A percentile compares a stretch with the other conserved stretches of the same genome.
These are phyloP conservation scores for Botrytis hyacinthi DNA, from an alignment of 2,329 filamentous ascomycete genomes.

Conservation along the genomic window DNA sequence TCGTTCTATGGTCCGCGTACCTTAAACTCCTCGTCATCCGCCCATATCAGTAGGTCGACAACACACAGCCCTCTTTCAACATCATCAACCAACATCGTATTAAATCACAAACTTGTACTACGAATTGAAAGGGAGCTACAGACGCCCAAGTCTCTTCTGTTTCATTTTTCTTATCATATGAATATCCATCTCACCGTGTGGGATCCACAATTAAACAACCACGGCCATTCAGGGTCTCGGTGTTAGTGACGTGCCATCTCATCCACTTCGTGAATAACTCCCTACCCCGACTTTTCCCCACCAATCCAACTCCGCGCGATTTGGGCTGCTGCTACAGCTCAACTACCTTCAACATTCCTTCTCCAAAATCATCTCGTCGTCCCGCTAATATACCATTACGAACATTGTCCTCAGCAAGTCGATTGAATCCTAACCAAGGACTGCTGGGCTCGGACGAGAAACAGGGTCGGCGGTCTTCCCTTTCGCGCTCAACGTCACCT, in stretches of 20 bases:
- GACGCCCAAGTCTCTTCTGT: constrained; percentile 16
- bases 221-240: constrained; percentile 14
- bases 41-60: constrained; percentile 10
- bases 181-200: constrained; percentile 16
- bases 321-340: constrained; percentile 76
- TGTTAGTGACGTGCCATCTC: constrained; percentile 22
- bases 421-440: constrained; percentile 43
- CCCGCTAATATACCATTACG: constrained; percentile 85
- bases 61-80: constrained; percentile 10
- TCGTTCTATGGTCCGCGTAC: constrained; percentile 16
- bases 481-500: constrained; percentile 55
- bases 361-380: constrained; percentile 62
- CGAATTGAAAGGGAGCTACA: constrained; percentile 10
- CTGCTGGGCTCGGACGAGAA: constrained; percentile 46
- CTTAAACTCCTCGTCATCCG: constrained; percentile 11
- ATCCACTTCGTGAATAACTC: constrained; percentile 14
- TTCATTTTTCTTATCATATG: constrained; percentile 21
- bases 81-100: constrained; percentile 20
- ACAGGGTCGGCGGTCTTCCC: constrained; percentile 44
- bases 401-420: constrained; percentile 54
- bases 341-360: constrained; percentile 81
- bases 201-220: constrained; percentile 16
- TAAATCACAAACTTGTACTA: constrained; percentile 6
- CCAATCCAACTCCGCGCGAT: constrained; percentile 23
- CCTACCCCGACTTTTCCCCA: constrained; percentile 21